These are phyloP conservation scores for Aspergillus udagawae DNA, from an alignment of 2,329 filamentous ascomycete genomes.

Conservation along the genomic window DNA sequence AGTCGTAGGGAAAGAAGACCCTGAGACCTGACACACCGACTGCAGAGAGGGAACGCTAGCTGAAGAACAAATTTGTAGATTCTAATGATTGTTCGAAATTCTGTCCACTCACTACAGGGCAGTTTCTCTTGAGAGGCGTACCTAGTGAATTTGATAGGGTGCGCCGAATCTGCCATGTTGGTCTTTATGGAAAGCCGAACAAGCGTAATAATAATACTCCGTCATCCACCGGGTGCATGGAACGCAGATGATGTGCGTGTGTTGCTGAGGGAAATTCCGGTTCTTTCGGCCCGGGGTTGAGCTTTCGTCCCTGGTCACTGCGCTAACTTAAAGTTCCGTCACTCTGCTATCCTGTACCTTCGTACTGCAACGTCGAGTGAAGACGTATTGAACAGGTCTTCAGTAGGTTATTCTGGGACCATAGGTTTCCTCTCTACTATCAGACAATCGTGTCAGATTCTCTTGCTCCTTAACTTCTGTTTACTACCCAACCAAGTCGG, in stretches of 20 bases:
- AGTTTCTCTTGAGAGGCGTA: not conserved
- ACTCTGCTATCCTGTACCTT: not conserved
- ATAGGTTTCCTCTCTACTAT: not conserved
- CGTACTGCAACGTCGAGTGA: not conserved
- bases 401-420: not conserved
- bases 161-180: constrained; percentile 21
- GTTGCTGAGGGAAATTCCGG: constrained; percentile 24
- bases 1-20: not conserved
- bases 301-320: constrained; percentile 5
- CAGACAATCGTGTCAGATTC: not conserved
- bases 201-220: constrained; percentile 34
- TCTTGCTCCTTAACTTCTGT: not conserved
- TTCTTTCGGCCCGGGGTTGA: constrained; percentile 25
- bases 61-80: not conserved
- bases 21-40: not conserved
- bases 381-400: not conserved
- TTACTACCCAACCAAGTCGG: not conserved
- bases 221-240: constrained; percentile 22
- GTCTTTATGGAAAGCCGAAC: constrained; percentile 16
- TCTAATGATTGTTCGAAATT: not conserved
- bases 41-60: not conserved
- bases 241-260: constrained; percentile 6
- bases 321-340: constrained; percentile 17
- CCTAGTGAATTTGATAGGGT: not conserved
- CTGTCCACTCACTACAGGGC: not conserved